These are phyloP conservation scores for Lizonia empirigonia DNA, from an alignment of 2,329 filamentous ascomycete genomes.

Conservation along the genomic window DNA sequence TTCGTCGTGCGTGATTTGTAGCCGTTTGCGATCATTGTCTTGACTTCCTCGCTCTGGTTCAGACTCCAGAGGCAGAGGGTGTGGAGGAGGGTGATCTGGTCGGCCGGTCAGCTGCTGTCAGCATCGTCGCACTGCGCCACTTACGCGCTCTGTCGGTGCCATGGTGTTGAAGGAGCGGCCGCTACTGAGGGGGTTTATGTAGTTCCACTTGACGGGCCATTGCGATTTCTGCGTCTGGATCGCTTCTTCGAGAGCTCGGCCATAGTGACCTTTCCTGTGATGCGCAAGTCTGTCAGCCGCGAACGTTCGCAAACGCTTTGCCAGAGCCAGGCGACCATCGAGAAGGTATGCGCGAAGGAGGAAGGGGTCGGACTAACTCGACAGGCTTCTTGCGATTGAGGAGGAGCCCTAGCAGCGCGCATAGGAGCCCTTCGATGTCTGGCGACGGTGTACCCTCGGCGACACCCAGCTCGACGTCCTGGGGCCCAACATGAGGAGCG, in stretches of 20 bases:
- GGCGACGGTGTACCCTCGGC: slow-evolving; percentile 78
- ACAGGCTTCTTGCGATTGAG: slow-evolving; percentile 98
- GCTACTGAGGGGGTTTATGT: slow-evolving; percentile 80
- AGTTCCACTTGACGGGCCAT: slow-evolving; percentile 85
- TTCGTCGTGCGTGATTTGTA: slow-evolving; percentile 72
- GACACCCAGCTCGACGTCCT: slow-evolving; percentile 90
- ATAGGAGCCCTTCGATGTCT: slow-evolving; percentile 85
- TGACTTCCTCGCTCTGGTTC: slow-evolving; percentile 83
- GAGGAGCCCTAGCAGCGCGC: slow-evolving; percentile 83
- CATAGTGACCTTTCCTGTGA: slow-evolving; percentile 84
- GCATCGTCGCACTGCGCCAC: slow-evolving; percentile 15
- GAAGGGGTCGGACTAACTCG: slow-evolving; percentile 70
- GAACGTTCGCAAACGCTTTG: neutral
- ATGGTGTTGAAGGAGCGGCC: slow-evolving; percentile 82
- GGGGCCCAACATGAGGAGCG: slow-evolving; percentile 86
- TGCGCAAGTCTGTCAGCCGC: slow-evolving; percentile 41
- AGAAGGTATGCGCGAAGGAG: slow-evolving; percentile 9
- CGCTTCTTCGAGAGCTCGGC: slow-evolving; percentile 91
- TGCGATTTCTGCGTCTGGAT: slow-evolving; percentile 82
- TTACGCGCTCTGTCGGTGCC: slow-evolving; percentile 79
- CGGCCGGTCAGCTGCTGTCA: slow-evolving; percentile 25
- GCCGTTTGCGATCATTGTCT: slow-evolving; percentile 78
- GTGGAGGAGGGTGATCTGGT: slow-evolving; percentile 79
- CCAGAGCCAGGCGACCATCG: slow-evolving; percentile 27
- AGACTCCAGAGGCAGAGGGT: slow-evolving; percentile 88